phyloP scores from a whole-genome alignment of 345 rosid species.

The Moringa oleifera region DNA sequence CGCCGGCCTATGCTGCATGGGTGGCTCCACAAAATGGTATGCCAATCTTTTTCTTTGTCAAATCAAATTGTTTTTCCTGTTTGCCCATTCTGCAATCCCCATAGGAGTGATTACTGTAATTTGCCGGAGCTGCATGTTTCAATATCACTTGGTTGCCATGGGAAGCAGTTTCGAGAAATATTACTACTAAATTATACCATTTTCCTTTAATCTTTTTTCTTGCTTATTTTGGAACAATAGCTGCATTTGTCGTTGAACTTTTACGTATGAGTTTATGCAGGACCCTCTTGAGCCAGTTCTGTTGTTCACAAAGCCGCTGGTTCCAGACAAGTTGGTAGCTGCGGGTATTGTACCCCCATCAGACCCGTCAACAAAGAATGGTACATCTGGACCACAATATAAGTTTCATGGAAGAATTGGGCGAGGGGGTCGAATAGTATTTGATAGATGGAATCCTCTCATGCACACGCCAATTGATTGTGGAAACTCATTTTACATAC shows the following conservation, averaged over 20 bases:
- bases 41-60: slow-evolving; percentile 1
- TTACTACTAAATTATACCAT: too few relatives aligned
- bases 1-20: slow-evolving; percentile 52
- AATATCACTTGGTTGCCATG: too few relatives aligned
- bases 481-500: slow-evolving; percentile 54
- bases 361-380: slow-evolving; percentile 37
- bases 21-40: slow-evolving; percentile 90
- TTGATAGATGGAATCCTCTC: slow-evolving; percentile 94
- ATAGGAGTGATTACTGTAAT: slow-evolving; percentile 1
- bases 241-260: slow-evolving; percentile 1
- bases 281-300: slow-evolving; percentile 88
- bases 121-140: background rate
- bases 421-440: slow-evolving; percentile 88
- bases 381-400: slow-evolving; percentile 26
- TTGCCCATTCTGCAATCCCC: slow-evolving; percentile 7
- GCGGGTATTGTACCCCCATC: slow-evolving; percentile 83
- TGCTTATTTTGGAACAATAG: background rate
- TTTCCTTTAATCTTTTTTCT: background rate
- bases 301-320: slow-evolving; percentile 83
- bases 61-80: background rate
- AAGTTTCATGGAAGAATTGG: slow-evolving; percentile 90
- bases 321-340: slow-evolving; percentile 82
- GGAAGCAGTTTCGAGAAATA: background rate
- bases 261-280: slow-evolving; percentile 32
- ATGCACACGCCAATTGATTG: slow-evolving; percentile 61